phyloP scores from a whole-genome alignment of 139 green algal genomes.

The Coccomyxa sp. region DNA sequence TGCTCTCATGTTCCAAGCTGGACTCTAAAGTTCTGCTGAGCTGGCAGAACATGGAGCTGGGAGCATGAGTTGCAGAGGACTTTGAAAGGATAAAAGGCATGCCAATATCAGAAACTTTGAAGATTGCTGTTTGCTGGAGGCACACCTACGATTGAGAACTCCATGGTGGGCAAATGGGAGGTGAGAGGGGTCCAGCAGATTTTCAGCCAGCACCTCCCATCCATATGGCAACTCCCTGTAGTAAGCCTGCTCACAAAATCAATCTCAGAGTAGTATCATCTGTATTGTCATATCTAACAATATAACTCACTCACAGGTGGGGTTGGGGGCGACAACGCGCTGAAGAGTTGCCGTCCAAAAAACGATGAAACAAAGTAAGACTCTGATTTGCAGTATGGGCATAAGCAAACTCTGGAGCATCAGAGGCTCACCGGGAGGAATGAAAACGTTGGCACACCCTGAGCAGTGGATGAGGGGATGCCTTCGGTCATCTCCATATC shows the following conservation, averaged over 20 bases:
- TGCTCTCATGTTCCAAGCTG: not conserved
- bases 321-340: too few relatives aligned
- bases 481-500: not conserved
- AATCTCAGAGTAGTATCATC: not conserved
- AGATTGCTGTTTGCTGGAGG: not conserved
- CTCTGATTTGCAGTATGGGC: too few relatives aligned
- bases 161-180: constrained; percentile 22
- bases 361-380: too few relatives aligned
- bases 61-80: too few relatives aligned
- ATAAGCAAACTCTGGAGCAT: too few relatives aligned
- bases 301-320: too few relatives aligned
- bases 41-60: not conserved
- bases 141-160: not conserved
- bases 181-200: constrained; percentile 60
- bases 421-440: too few relatives aligned
- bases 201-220: constrained; percentile 54
- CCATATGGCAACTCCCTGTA: constrained; percentile 37
- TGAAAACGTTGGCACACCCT: too few relatives aligned
- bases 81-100: not conserved
- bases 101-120: not conserved
- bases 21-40: not conserved
- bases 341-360: too few relatives aligned
- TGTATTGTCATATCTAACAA: not conserved
- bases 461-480: too few relatives aligned
- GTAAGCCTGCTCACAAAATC: constrained; percentile 3